These are phyloP conservation scores for Phalaenopsis aphrodite DNA, from an alignment of 106 monocot species.

Conservation along the genomic window DNA sequence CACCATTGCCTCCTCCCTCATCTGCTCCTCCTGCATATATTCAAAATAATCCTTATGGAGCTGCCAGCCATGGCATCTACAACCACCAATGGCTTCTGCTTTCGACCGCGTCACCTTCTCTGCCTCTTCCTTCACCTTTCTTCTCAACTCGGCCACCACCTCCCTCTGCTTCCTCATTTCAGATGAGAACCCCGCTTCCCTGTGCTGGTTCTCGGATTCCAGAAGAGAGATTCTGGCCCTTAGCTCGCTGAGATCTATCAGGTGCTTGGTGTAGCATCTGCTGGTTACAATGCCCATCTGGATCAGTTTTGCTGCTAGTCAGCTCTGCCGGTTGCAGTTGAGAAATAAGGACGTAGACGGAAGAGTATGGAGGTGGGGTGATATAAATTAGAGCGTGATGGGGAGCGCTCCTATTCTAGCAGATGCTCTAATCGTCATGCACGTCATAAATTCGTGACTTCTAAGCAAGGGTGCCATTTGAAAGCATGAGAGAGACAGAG, in stretches of 20 bases:
- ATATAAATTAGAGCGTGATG: background rate
- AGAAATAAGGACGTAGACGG: background rate
- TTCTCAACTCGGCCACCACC: constrained; percentile 28
- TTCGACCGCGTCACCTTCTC: constrained; percentile 23
- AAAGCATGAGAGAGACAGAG: no score
- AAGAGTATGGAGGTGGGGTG: background rate
- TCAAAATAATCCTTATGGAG: background rate
- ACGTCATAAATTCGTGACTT: no score
- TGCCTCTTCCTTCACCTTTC: constrained; percentile 38
- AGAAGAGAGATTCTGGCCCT: constrained; percentile 1
- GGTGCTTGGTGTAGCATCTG: background rate
- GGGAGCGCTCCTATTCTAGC: background rate
- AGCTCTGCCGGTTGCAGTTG: background rate
- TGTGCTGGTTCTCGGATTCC: constrained; percentile 42
- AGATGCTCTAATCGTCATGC: no score
- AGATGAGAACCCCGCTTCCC: background rate
- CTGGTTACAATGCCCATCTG: background rate
- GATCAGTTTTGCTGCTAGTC: background rate
- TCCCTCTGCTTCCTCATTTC: constrained; percentile 15
- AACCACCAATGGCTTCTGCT: constrained; percentile 9
- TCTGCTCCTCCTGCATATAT: constrained; percentile 55
- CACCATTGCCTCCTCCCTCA: constrained; percentile 41
- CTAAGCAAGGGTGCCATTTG: no score
- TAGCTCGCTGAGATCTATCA: background rate
- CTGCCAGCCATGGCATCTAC: constrained; percentile 15